Percentiles rank a stretch among this genome's conserved stretches.
Conservation (phyloP, 1,139 yeast species). For the Yarrowia galli region DNA sequence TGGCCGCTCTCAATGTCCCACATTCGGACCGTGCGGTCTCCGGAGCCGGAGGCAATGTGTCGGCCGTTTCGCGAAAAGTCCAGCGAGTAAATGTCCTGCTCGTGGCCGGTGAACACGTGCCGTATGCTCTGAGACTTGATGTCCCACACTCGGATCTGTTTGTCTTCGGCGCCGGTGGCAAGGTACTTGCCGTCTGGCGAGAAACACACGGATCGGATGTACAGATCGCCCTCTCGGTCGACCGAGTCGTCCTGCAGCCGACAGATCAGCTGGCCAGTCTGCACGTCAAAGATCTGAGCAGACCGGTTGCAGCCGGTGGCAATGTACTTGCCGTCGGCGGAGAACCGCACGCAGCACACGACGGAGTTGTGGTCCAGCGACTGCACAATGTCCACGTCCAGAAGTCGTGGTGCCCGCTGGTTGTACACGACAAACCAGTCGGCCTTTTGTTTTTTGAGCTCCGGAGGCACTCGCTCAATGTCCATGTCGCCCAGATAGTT, state of each 20-base stretch:
- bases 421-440: slow-evolving; percentile 92
- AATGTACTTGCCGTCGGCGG: slow-evolving; percentile 87
- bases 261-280: slow-evolving; percentile 89
- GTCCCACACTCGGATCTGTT: slow-evolving; percentile 96
- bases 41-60: slow-evolving; percentile 93
- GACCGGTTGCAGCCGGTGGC: slow-evolving; percentile 98
- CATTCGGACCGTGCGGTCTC: slow-evolving; percentile 94
- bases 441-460: slow-evolving; percentile 79
- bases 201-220: slow-evolving; percentile 94
- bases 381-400: slow-evolving; percentile 89
- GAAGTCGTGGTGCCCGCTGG: slow-evolving; percentile 76
- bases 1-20: slow-evolving; percentile 96
- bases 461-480: slow-evolving; percentile 76
- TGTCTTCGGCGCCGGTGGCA: slow-evolving; percentile 99
- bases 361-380: slow-evolving; percentile 92
- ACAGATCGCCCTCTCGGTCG: slow-evolving; percentile 71
- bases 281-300: slow-evolving; percentile 92
- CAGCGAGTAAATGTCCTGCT: slow-evolving; percentile 94
- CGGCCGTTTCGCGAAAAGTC: slow-evolving; percentile 97
- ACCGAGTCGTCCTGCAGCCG: slow-evolving; percentile 79
- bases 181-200: slow-evolving; percentile 95
- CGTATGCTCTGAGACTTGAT: slow-evolving; percentile 84
- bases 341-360: slow-evolving; percentile 95
- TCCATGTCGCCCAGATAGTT: slow-evolving; percentile 83
- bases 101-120: slow-evolving; percentile 91